Conservation (phyloP, 2,329 filamentous ascomycete genomes). For the Pseudocercospora fuligena region DNA sequence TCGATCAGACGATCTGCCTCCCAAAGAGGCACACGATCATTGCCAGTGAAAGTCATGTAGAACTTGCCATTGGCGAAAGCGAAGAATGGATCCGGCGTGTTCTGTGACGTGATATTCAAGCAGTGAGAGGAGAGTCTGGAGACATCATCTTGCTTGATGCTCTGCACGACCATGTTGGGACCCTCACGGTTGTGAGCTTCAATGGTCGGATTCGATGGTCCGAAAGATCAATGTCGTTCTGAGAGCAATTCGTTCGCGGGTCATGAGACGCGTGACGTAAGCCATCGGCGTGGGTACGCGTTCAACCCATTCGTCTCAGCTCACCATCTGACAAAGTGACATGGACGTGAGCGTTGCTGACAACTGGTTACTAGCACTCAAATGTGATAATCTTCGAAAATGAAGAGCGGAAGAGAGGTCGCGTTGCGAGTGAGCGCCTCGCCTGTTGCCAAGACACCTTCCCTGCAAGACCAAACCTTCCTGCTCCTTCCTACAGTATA, state of each 20-base stretch:
- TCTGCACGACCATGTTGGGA: background rate
- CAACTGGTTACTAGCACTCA: background rate
- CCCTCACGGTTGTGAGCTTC: background rate
- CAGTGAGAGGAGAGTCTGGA: conserved; percentile 39
- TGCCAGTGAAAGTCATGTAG: conserved; percentile 54
- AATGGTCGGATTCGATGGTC: background rate
- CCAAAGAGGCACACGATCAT: conserved; percentile 52
- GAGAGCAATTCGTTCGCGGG: background rate
- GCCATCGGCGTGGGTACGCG: background rate
- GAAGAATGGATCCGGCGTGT: conserved; percentile 53
- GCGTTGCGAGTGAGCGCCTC: background rate
- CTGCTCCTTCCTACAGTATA: background rate
- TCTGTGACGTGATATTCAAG: conserved; percentile 47
- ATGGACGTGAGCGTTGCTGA: background rate
- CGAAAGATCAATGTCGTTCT: too few species aligned
- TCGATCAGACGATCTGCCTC: conserved; percentile 46
- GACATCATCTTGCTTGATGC: background rate
- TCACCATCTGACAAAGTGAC: background rate
- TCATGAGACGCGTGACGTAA: background rate
- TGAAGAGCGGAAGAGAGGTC: background rate
- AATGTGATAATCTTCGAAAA: background rate
- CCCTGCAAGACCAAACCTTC: background rate
- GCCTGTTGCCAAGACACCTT: background rate
- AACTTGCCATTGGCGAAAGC: conserved; percentile 49
- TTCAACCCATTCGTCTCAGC: background rate